phyloP scores from a whole-genome alignment of 495 filamentous ascomycete genomes.

The Penicillium desertorum region DNA sequence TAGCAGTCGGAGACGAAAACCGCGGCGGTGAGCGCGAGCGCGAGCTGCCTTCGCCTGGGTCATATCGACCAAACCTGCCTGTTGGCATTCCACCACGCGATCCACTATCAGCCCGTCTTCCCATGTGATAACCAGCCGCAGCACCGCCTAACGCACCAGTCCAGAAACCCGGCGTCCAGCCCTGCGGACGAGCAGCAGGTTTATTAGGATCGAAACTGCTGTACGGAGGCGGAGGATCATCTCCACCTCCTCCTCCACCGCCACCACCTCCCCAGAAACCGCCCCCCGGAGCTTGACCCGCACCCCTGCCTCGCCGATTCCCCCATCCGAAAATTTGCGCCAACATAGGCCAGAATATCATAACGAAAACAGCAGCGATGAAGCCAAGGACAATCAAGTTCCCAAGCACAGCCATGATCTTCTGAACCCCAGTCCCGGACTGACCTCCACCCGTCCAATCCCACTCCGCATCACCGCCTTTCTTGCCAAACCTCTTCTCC shows the following conservation, averaged over 20 bases:
- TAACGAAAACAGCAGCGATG: slow-evolving; percentile 39
- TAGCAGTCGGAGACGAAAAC: slow-evolving; percentile 59
- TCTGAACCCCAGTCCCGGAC: slow-evolving; percentile 7
- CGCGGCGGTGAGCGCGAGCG: slow-evolving; percentile 44
- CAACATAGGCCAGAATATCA: slow-evolving; percentile 34
- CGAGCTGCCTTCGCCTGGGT: slow-evolving; percentile 54
- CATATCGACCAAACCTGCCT: slow-evolving; percentile 22
- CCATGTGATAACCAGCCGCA: slow-evolving; percentile 68
- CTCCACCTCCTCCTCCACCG: slow-evolving; percentile 51
- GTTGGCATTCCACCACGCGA: neutral
- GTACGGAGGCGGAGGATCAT: slow-evolving; percentile 35
- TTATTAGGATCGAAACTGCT: slow-evolving; percentile 13
- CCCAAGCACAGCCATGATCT: slow-evolving; percentile 21
- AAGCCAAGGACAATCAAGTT: slow-evolving; percentile 51
- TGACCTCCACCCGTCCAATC: slow-evolving; percentile 9
- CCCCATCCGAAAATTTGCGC: slow-evolving; percentile 25
- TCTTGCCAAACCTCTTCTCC: slow-evolving; percentile 62
- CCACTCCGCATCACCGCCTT: neutral
- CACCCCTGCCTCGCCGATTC: slow-evolving; percentile 8
- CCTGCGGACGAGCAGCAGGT: slow-evolving; percentile 34
- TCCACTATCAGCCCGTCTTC: slow-evolving; percentile 45
- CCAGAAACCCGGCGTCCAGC: slow-evolving; percentile 90
- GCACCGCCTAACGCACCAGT: slow-evolving; percentile 69
- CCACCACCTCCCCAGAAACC: slow-evolving; percentile 51
- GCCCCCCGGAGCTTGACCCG: slow-evolving; percentile 16